These are phyloP conservation scores for Phialemoniopsis sp. DNA, from an alignment of 2,329 filamentous ascomycete species.

Conservation along the genomic window DNA sequence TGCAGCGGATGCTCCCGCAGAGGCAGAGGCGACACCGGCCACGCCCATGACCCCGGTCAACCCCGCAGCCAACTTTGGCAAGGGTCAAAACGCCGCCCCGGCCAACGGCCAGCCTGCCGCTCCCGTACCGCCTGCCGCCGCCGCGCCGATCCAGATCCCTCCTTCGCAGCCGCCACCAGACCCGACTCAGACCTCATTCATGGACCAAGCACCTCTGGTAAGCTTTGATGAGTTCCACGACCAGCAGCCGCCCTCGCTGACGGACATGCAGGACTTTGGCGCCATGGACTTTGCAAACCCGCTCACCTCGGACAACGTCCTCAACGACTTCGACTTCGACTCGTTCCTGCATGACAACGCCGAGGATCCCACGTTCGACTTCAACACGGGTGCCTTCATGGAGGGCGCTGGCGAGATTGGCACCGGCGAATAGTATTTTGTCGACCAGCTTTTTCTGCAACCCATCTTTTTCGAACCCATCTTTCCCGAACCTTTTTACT, in stretches of 20 bases:
- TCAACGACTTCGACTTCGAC: slow-evolving; percentile 66
- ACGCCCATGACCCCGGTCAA: slow-evolving; percentile 62
- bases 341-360: slow-evolving; percentile 59
- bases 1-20: slow-evolving; percentile 48
- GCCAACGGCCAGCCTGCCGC: slow-evolving; percentile 41
- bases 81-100: slow-evolving; percentile 30
- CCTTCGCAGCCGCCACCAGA: slow-evolving; percentile 21
- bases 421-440: too few relatives aligned
- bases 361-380: slow-evolving; percentile 48
- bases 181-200: slow-evolving; percentile 36
- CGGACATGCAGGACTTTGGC: slow-evolving; percentile 33
- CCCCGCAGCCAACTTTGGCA: slow-evolving; percentile 41
- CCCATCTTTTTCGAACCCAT: too few relatives aligned
- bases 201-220: slow-evolving; percentile 25
- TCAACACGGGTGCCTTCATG: slow-evolving; percentile 48
- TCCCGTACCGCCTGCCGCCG: slow-evolving; percentile 35
- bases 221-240: too few relatives aligned
- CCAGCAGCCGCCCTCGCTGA: slow-evolving; percentile 5
- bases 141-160: too few relatives aligned
- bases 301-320: slow-evolving; percentile 48
- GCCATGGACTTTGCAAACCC: slow-evolving; percentile 53
- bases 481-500: too few relatives aligned
- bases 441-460: too few relatives aligned
- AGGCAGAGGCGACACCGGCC: slow-evolving; percentile 57
- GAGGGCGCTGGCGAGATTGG: slow-evolving; percentile 52